Base-by-base conservation (phyloP, 805 yeast genomes). In the Pichia eremophila region DNA sequence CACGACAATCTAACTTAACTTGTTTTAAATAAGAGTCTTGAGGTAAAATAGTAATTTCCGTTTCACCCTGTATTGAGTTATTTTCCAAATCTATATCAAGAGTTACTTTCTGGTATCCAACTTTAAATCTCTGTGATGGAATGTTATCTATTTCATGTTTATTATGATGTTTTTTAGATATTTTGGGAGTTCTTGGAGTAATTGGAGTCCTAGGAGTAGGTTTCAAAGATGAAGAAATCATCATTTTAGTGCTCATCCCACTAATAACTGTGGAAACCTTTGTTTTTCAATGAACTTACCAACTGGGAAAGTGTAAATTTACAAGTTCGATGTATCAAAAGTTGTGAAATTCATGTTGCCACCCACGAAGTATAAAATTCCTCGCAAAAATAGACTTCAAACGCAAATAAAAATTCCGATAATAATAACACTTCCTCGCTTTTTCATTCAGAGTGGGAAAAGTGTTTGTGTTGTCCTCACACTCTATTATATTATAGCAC, bases 41-140 rank as follows among this genome's bases (percentile, higher is more conserved):
- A 0, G 99, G 97, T 17, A 85, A 72, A 3, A 90, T 70, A 2
- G 93, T 83, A 32, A 93, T 67, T 59, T 90, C 97, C 0, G 97
- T 88, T 54, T 77, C 73, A 15, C 98, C 99, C 0, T 58, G 60
- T 7, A 89, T 67, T 19, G 67, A 57, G 51, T 76, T 73, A 17
- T 72, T 69, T n/a, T 79, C 74, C 40, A 90, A 68, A 61, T 89
- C 95, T 5, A 91, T 78, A 60, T 90, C 95, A 18, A 91, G 66
- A 27, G 77, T 74, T 14, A 91, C 85, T 54, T 84, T 76, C 63
- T 91, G 97, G 62, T 89, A 95, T 5, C 91, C 89, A 22, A 91
- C 75, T 57, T 76, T 80, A 62, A 85, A 79, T n/a, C 63, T 60
- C 51, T 77, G 82, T 1, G 61, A 48, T 1, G 66, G 62, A 6